Evolutionary conservation across 768 basidiomycete genomes (phyloP).

Genomic region (Kondoa subrosea): DNA sequence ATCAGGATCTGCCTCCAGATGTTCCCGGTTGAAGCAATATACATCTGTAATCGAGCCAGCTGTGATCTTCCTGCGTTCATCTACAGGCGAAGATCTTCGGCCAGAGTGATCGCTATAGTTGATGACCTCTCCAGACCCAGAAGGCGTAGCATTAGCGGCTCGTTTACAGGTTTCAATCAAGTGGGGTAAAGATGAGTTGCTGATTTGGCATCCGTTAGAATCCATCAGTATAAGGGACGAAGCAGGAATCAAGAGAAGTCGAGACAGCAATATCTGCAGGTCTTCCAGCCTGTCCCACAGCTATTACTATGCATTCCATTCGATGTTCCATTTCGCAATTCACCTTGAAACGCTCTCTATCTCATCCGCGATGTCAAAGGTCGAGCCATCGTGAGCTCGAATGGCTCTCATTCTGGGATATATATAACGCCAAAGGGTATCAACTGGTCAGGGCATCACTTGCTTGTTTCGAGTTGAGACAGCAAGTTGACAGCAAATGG

Average conservation of each 20-base stretch:
- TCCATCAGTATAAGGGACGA: slow-evolving; percentile 25
- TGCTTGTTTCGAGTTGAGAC: too few relatives aligned
- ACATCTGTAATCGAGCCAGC: neutral
- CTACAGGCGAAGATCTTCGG: neutral
- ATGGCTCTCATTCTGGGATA: neutral
- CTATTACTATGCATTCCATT: neutral
- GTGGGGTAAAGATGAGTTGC: slow-evolving; percentile 14
- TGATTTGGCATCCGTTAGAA: slow-evolving; percentile 21
- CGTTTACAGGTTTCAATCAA: slow-evolving; percentile 5
- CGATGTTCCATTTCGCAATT: neutral
- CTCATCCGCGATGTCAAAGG: neutral
- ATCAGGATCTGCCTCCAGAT: slow-evolving; percentile 22
- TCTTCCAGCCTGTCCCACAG: slow-evolving; percentile 16
- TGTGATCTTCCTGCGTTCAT: neutral
- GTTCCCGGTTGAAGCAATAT: slow-evolving; percentile 23
- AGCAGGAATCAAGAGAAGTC: slow-evolving; percentile 20
- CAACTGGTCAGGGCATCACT: too few relatives aligned
- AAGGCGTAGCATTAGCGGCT: neutral
- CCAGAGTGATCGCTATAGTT: neutral
- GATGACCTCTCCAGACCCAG: neutral
- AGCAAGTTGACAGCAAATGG: too few relatives aligned
- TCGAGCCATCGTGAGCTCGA: slow-evolving; percentile 1
- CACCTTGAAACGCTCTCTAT: neutral
- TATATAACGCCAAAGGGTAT: too few relatives aligned
- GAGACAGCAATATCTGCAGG: slow-evolving; percentile 15